These are phyloP conservation scores for Fraxinus sp. DNA, from an alignment of 305 asterid species.

Conservation along the genomic window DNA sequence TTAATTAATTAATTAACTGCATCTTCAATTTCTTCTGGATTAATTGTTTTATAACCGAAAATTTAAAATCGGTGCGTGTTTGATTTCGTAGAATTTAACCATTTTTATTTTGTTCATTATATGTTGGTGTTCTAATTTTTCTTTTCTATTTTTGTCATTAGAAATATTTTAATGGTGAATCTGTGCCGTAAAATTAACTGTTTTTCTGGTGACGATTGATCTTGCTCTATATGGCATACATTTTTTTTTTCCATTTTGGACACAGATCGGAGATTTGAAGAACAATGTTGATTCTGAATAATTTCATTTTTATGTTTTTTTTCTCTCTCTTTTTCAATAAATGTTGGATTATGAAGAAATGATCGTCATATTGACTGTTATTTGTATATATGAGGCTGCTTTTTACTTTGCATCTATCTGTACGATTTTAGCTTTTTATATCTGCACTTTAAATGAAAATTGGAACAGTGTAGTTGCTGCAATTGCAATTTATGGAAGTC, in stretches of 20 bases:
- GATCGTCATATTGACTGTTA: conserved; percentile 5
- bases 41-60: too few relatives aligned
- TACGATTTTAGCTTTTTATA: background rate
- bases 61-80: too few relatives aligned
- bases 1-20: too few relatives aligned
- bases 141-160: too few relatives aligned
- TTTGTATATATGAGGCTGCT: background rate
- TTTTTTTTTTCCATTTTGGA: background rate
- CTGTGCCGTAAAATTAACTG: too few relatives aligned
- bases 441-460: background rate
- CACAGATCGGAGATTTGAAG: background rate
- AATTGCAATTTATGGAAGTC: background rate
- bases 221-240: background rate
- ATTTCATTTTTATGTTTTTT: background rate
- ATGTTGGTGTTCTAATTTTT: too few relatives aligned
- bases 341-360: background rate
- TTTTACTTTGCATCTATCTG: background rate
- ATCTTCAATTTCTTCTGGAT: too few relatives aligned
- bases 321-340: background rate
- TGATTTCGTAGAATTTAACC: too few relatives aligned
- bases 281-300: background rate
- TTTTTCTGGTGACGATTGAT: too few relatives aligned
- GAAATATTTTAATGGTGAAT: too few relatives aligned
- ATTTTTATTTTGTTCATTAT: too few relatives aligned
- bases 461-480: background rate